A percentile compares a stretch with the other conserved stretches of the same genome.
Evolutionary conservation across 192 early-diverging fungal species (phyloP).

Genomic region (Geranomyces michiganensis): DNA sequence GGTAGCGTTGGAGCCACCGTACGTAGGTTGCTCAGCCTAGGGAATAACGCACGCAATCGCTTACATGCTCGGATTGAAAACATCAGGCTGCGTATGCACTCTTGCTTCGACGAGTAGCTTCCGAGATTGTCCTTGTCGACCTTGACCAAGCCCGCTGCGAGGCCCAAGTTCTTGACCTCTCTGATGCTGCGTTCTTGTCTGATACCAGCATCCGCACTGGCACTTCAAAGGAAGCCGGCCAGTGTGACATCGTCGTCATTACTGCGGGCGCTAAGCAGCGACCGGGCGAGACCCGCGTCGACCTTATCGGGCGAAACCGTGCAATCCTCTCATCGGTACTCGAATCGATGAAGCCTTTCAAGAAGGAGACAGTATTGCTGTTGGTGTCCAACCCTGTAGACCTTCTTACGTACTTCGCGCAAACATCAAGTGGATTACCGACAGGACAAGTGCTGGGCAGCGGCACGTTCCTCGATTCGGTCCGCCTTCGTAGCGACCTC

Average conservation of each 20-base stretch:
- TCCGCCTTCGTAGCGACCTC: slow-evolving; percentile 66
- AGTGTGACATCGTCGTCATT: slow-evolving; percentile 80
- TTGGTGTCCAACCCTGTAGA: slow-evolving; percentile 86
- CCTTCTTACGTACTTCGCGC: slow-evolving; percentile 80
- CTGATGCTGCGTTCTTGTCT: slow-evolving; percentile 75
- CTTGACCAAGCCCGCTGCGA: slow-evolving; percentile 56
- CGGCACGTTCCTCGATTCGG: slow-evolving; percentile 81
- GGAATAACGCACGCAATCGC: too few relatives aligned
- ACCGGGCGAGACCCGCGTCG: slow-evolving; percentile 67
- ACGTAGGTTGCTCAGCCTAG: slow-evolving; percentile 1
- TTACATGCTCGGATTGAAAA: too few relatives aligned
- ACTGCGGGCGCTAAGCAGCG: slow-evolving; percentile 87
- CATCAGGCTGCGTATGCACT: slow-evolving; percentile 24
- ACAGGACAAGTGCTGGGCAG: slow-evolving; percentile 79
- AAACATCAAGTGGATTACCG: slow-evolving; percentile 78
- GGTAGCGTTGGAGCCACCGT: background rate
- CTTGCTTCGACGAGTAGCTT: slow-evolving; percentile 5
- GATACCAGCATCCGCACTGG: slow-evolving; percentile 58
- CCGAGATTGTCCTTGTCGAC: slow-evolving; percentile 24
- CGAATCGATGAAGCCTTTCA: slow-evolving; percentile 74
- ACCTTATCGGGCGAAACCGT: slow-evolving; percentile 80
- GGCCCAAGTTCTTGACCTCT: slow-evolving; percentile 83
- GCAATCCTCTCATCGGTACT: slow-evolving; percentile 74
- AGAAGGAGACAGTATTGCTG: slow-evolving; percentile 62
- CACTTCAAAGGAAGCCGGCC: slow-evolving; percentile 73